Evolutionary conservation across 2,329 filamentous ascomycete species (phyloP).

Genomic region (Clonostachys solani): DNA sequence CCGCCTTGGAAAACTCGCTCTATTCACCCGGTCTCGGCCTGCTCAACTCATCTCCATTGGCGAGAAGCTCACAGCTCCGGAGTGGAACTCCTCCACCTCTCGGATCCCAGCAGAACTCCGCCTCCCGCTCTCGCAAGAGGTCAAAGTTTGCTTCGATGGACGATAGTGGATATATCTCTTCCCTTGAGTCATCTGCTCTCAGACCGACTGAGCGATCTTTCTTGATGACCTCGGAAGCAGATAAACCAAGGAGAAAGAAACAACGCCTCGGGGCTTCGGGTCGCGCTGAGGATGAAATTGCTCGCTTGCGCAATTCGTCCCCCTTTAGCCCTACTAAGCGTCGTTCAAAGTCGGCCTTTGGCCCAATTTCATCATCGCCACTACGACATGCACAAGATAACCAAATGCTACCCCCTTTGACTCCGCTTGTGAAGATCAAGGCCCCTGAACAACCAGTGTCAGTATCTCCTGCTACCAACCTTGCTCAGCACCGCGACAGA

Average conservation of each 20-base stretch:
- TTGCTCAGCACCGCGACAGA: constrained; percentile 71
- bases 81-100: constrained; percentile 75
- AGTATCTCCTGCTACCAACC: constrained; percentile 87
- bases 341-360: constrained; percentile 46
- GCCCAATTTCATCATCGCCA: constrained; percentile 64
- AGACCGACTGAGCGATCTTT: constrained; percentile 62
- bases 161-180: constrained; percentile 97
- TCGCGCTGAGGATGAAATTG: constrained; percentile 86
- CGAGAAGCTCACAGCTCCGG: constrained; percentile 51
- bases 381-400: constrained; percentile 51
- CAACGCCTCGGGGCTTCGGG: background rate
- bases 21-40: constrained; percentile 73
- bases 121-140: constrained; percentile 70
- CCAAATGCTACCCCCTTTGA: constrained; percentile 71
- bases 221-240: constrained; percentile 72
- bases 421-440: constrained; percentile 80
- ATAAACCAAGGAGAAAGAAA: constrained; percentile 70
- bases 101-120: constrained; percentile 51
- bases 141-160: constrained; percentile 67
- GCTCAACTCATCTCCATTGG: constrained; percentile 86
- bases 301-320: constrained; percentile 84
- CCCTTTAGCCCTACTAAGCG: constrained; percentile 84
- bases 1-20: constrained; percentile 40
- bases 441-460: constrained; percentile 57
- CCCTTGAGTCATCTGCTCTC: constrained; percentile 84